Evolutionary conservation across 805 yeast genomes (phyloP), one percentile per base, ranked within the genome.

Genomic region (Huiozyma sinensis): DNA sequence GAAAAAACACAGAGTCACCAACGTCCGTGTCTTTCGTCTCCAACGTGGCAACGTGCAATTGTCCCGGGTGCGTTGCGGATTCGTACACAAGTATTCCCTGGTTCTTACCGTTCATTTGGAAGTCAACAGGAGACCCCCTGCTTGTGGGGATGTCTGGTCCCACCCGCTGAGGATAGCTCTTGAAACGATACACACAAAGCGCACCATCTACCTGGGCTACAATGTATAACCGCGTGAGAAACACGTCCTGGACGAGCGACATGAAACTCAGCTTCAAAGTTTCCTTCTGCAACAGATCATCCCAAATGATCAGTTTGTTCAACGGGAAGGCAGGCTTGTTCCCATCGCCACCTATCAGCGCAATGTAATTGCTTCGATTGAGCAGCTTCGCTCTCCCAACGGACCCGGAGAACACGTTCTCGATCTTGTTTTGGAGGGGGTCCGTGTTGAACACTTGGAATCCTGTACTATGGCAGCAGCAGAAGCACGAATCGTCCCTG

Each of bases 401-500:
- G n/a, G n/a, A 28, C 7, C 28, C 28, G 4, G 7, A 24, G 29
- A 60, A 59, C 12, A 48, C 47, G 33, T 50, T 52, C 3, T 45
- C 43, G 4, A 60, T 43, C 40, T 58, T 58, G 42, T 54, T 46
- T 36, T 50, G 52, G 67, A 89, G 71, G 4, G 98, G 97, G 57
- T 86, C 89, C 3, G 95, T 75, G 57, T 83, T 84, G 69, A 78
- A 90, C 9, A 90, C 95, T 43, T 79, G 67, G 60, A 90, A 88
- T 12, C 97, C 97, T 38, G 69, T 63, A 47, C 84, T 88, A 49
- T 78, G 81, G 42, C 92, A 84, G 28, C 85, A 70, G 13, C 95
- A 85, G 65, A 90, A 88, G 61, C 97, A 90, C 33, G 87, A 81
- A 55, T 79, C 83, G 65, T 89, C 95, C 63, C 87, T 95, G 64